These are phyloP conservation scores for Hypomyces perniciosus DNA, from an alignment of 2,329 filamentous ascomycete species.

Conservation along the genomic window DNA sequence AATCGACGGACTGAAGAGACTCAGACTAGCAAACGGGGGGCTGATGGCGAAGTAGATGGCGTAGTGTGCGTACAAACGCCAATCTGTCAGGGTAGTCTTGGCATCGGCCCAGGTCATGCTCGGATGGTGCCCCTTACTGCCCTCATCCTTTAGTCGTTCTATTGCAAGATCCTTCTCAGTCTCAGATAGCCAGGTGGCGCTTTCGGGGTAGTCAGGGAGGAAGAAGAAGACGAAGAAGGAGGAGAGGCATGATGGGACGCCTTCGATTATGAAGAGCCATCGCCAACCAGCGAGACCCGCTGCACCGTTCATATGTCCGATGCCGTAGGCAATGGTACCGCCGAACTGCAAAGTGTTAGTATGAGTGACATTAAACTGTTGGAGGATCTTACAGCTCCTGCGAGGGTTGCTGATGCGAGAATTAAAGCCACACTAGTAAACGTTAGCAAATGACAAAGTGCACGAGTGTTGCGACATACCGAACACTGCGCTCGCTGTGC, in stretches of 20 bases:
- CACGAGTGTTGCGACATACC: constrained; percentile 18
- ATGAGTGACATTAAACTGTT: neutral
- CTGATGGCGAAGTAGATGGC: constrained; percentile 46
- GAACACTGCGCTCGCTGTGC: constrained; percentile 62
- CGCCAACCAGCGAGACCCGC: constrained; percentile 61
- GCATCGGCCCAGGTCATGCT: constrained; percentile 61
- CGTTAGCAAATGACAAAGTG: too few relatives aligned
- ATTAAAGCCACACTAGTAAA: constrained; percentile 56
- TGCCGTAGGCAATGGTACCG: constrained; percentile 65
- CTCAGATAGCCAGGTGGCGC: constrained; percentile 54
- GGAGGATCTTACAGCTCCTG: constrained; percentile 48
- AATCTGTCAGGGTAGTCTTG: constrained; percentile 60
- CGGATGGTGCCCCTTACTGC: constrained; percentile 53
- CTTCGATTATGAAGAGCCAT: constrained; percentile 59
- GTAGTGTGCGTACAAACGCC: constrained; percentile 63
- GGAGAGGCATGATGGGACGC: constrained; percentile 57
- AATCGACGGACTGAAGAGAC: constrained; percentile 57
- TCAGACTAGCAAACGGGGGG: constrained; percentile 53
- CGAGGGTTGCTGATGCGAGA: constrained; percentile 62
- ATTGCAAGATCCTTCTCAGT: constrained; percentile 53
- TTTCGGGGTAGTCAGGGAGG: constrained; percentile 63
- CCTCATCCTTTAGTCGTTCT: constrained; percentile 39
- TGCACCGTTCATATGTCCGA: constrained; percentile 63
- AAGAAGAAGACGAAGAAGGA: constrained; percentile 60
- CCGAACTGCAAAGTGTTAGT: constrained; percentile 42